These are phyloP conservation scores for Apiospora koreana DNA, from an alignment of 2,329 filamentous ascomycete species.

Conservation along the genomic window DNA sequence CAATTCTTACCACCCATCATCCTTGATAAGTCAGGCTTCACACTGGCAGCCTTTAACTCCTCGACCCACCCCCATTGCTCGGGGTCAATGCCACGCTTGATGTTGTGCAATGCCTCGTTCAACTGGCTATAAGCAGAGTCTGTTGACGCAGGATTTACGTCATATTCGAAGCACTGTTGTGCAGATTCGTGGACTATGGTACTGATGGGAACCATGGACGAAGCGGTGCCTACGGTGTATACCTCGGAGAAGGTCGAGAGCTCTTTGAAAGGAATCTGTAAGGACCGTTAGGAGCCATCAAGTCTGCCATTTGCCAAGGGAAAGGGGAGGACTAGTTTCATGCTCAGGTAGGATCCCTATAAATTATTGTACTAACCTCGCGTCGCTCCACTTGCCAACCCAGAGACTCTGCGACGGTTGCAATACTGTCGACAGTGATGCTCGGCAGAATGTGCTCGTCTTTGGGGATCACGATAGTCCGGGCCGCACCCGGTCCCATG, in stretches of 20 bases:
- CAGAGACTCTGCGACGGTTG: constrained; percentile 55
- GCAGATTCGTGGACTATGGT: not conserved
- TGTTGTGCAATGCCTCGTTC: not conserved
- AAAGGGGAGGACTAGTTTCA: too few species aligned
- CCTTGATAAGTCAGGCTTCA: not conserved
- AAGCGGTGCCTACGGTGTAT: not conserved
- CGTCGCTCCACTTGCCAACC: constrained; percentile 63
- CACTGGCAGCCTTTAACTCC: not conserved
- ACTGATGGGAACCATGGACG: not conserved
- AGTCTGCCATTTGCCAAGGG: not conserved
- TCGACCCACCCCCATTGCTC: not conserved
- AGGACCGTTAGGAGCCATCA: not conserved
- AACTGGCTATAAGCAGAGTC: not conserved
- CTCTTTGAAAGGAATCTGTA: not conserved
- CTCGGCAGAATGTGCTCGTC: constrained; percentile 67
- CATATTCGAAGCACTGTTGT: not conserved
- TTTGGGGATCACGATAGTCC: constrained; percentile 56
- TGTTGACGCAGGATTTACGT: not conserved
- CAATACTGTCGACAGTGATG: constrained; percentile 62
- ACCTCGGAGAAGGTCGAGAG: not conserved
- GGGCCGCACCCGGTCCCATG: not conserved
- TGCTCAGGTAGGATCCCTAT: not conserved
- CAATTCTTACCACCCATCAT: too few species aligned
- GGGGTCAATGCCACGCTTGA: not conserved
- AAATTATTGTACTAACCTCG: constrained; percentile 36